phyloP scores from a whole-genome alignment of 768 basidiomycete genomes.

The Collybia nuda region DNA sequence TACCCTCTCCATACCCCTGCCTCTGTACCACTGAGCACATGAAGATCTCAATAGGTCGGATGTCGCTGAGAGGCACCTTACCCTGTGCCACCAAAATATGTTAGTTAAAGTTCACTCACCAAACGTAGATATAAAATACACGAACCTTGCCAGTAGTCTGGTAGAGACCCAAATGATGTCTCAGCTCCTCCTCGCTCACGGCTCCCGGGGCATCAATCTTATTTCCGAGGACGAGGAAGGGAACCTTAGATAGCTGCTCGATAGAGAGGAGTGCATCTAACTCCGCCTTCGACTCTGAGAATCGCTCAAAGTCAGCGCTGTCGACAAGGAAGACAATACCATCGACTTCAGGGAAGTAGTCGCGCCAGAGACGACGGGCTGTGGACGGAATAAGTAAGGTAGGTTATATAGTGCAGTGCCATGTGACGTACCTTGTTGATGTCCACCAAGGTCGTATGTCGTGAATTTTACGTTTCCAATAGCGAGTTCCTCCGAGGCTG shows the following conservation, averaged over 20 bases:
- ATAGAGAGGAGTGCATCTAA: constrained; percentile 94
- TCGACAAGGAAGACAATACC: constrained; percentile 99
- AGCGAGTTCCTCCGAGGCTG: constrained; percentile 97
- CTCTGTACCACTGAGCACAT: constrained; percentile 99
- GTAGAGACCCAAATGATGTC: constrained; percentile 92
- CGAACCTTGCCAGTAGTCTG: constrained; percentile 99
- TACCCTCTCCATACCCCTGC: constrained; percentile 97
- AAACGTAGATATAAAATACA: neutral
- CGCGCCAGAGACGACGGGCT: constrained; percentile 98
- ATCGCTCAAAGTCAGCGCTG: constrained; percentile 94
- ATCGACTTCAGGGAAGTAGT: constrained; percentile 99
- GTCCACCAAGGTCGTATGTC: constrained; percentile 97
- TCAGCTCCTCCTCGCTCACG: constrained; percentile 95
- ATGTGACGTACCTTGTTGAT: constrained; percentile 76
- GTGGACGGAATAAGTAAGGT: neutral
- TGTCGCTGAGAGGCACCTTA: constrained; percentile 94
- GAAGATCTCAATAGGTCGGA: constrained; percentile 98
- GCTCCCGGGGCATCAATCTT: constrained; percentile 99
- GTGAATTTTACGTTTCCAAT: constrained; percentile 99
- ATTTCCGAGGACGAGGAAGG: constrained; percentile 98
- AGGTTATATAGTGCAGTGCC: neutral
- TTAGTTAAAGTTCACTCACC: neutral
- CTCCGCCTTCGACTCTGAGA: constrained; percentile 95
- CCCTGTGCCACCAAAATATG: constrained; percentile 53
- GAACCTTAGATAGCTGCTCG: constrained; percentile 93